Percentiles rank a stretch among this genome's conserved stretches.
phyloP scores from a whole-genome alignment of 2,329 filamentous ascomycete species.

The Samsoniella hepiali region DNA sequence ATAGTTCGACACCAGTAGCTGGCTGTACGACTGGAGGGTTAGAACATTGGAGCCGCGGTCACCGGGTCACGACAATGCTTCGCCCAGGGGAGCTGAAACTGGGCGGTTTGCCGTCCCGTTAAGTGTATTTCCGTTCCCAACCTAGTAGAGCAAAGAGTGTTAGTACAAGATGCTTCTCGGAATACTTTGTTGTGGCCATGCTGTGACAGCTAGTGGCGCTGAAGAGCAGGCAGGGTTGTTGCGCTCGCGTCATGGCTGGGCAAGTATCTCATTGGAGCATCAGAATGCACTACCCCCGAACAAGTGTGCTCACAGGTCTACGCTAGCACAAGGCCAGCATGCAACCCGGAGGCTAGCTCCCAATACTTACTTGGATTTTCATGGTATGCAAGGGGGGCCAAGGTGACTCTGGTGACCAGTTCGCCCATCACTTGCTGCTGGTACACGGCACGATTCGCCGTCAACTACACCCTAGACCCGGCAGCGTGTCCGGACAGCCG shows the following conservation, averaged over 20 bases:
- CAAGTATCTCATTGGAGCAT: slow-evolving; percentile 9
- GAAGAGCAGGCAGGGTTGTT: not conserved
- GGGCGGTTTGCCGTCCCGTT: no score
- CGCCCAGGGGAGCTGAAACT: not conserved
- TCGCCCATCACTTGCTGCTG: not conserved
- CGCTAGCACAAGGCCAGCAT: no score
- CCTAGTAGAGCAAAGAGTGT: no score
- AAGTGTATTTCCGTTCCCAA: no score
- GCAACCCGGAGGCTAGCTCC: not conserved
- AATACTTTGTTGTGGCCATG: no score
- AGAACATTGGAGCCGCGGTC: no score
- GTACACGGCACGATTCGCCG: not conserved
- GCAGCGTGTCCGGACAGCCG: slow-evolving; percentile 1
- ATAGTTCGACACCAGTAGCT: not conserved
- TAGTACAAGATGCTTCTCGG: no score
- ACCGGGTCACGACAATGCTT: not conserved
- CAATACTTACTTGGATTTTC: not conserved
- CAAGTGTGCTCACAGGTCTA: not conserved
- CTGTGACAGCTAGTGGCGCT: not conserved
- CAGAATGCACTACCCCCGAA: not conserved
- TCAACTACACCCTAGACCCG: not conserved
- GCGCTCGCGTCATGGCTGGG: slow-evolving; percentile 2
- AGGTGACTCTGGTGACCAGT: not conserved
- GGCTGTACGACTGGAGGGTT: not conserved
- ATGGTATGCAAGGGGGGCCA: not conserved